Percentiles rank a stretch among this genome's conserved stretches.
Evolutionary conservation across 1,284 basidiomycete species (phyloP).

Genomic region (Trametes polyzona): DNA sequence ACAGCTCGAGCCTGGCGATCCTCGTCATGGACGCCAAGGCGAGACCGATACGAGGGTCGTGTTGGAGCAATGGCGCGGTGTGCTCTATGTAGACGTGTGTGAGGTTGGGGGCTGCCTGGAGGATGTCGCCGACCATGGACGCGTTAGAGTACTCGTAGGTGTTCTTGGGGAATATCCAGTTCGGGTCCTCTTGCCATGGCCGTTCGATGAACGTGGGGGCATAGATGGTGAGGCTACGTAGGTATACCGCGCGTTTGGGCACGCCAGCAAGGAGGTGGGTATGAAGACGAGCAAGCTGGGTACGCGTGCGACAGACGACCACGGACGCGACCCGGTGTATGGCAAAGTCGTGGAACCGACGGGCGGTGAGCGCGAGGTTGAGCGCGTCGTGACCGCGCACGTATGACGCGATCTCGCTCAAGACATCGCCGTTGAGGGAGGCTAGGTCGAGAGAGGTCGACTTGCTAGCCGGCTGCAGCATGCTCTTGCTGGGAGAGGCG

Average conservation of each 20-base stretch:
- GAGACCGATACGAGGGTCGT: conserved; percentile 10
- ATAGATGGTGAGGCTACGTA: conserved; percentile 18
- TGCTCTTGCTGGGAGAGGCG: neutral
- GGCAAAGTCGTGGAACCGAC: conserved; percentile 15
- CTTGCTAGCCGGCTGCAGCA: neutral
- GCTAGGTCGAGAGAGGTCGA: neutral
- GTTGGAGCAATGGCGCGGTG: conserved; percentile 3
- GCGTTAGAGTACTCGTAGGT: conserved; percentile 18
- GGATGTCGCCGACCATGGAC: conserved; percentile 14
- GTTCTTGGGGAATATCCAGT: conserved; percentile 18
- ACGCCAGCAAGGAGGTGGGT: conserved; percentile 4
- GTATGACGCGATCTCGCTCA: conserved; percentile 17
- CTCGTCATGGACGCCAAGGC: conserved; percentile 12
- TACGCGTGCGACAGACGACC: conserved; percentile 11
- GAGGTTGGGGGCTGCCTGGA: conserved; percentile 10
- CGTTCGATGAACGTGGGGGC: conserved; percentile 17
- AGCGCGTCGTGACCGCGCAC: conserved; percentile 20
- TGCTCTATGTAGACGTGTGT: conserved; percentile 14
- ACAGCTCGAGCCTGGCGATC: conserved; percentile 7
- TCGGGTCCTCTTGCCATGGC: conserved; percentile 20
- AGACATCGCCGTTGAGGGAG: conserved; percentile 18
- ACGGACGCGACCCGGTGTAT: conserved; percentile 10
- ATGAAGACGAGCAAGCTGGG: conserved; percentile 9
- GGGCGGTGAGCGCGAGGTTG: conserved; percentile 19
- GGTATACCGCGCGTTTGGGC: conserved; percentile 7